Percentiles rank a stretch among this genome's conserved stretches.
Evolutionary conservation across 805 yeast species (phyloP).

Genomic region (Vanderwaltozyma yarrowii): DNA sequence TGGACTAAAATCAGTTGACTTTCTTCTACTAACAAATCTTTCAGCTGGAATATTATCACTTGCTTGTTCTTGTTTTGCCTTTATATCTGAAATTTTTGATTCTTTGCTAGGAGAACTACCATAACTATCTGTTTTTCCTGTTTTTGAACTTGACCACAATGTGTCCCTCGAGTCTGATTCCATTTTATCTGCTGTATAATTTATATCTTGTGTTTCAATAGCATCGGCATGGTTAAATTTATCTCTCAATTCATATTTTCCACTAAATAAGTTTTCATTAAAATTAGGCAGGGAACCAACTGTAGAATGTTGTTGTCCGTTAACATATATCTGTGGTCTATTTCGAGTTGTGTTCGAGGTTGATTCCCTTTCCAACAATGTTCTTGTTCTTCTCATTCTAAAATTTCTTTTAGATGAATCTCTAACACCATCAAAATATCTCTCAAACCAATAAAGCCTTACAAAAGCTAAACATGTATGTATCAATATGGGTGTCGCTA

Average conservation of each 20-base stretch:
- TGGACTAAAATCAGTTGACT: conserved; percentile 46
- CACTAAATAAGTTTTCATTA: conserved; percentile 25
- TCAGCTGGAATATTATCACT: neutral
- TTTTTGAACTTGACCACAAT: neutral
- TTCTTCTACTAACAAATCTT: conserved; percentile 21
- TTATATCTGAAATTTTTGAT: neutral
- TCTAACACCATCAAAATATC: conserved; percentile 72
- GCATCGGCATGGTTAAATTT: conserved; percentile 5
- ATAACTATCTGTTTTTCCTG: neutral
- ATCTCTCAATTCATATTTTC: conserved; percentile 2
- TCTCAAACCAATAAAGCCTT: conserved; percentile 81
- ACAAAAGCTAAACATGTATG: conserved; percentile 67
- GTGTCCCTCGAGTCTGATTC: neutral
- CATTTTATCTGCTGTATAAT: conserved; percentile 6
- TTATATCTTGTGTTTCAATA: neutral
- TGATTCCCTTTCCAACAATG: conserved; percentile 18
- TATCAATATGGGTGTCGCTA: conserved; percentile 81
- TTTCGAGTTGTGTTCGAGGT: neutral
- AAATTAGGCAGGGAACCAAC: conserved; percentile 10
- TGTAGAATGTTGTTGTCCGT: neutral
- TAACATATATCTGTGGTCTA: neutral
- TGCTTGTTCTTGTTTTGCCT: conserved; percentile 11
- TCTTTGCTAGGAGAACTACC: neutral
- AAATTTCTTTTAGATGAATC: conserved; percentile 62
- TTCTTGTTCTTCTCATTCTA: conserved; percentile 59